phyloP scores from a whole-genome alignment of 805 yeast genomes.

The Nematodospora valgi region DNA sequence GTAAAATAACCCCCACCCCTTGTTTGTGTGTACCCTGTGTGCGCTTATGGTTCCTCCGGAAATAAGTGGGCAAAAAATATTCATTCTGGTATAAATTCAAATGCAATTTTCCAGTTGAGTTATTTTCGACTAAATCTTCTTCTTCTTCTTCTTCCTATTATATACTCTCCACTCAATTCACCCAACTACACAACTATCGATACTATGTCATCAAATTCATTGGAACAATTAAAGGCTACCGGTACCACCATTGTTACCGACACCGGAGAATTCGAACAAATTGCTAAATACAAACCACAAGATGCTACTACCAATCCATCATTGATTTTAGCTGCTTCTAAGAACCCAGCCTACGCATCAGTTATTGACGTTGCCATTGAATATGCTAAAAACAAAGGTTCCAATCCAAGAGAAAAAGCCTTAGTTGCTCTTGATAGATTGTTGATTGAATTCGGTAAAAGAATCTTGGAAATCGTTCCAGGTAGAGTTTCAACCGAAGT shows the following conservation, averaged over 20 bases:
- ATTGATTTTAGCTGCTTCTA: constrained; percentile 91
- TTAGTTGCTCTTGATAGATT: constrained; percentile 83
- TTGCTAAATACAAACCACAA: constrained; percentile 97
- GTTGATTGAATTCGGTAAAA: constrained; percentile 93
- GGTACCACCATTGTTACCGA: constrained; percentile 98
- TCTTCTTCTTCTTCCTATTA: constrained; percentile 2
- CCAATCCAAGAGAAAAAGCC: constrained; percentile 64
- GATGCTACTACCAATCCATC: constrained; percentile 99
- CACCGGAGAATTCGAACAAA: constrained; percentile 97
- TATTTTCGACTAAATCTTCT: neutral
- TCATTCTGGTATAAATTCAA: neutral
- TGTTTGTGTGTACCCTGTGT: no score
- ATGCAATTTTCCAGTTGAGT: neutral
- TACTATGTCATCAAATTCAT: constrained; percentile 51
- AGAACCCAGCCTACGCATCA: constrained; percentile 82
- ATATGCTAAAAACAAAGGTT: constrained; percentile 62
- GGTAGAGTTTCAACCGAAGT: constrained; percentile 99
- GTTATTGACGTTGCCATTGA: constrained; percentile 89
- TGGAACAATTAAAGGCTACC: constrained; percentile 89
- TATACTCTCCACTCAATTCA: constrained; percentile 1
- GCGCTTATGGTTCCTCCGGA: neutral
- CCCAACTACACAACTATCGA: neutral
- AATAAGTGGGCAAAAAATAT: neutral
- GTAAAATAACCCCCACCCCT: no score
- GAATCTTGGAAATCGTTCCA: constrained; percentile 91